Base-by-base conservation (phyloP, 352 stramenopile species). In the Phytophthora fragariaefolia region DNA sequence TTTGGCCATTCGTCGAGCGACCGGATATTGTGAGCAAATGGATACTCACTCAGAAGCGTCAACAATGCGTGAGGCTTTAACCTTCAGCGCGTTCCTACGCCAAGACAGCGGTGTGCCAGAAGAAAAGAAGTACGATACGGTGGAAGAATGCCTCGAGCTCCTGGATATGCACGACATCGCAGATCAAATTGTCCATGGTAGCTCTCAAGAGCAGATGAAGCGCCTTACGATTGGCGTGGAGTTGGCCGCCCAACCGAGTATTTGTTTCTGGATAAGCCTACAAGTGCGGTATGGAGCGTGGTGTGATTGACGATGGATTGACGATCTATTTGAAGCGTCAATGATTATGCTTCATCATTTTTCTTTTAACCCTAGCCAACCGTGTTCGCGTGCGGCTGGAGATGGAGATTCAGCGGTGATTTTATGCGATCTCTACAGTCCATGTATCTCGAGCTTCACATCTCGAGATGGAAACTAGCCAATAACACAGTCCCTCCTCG, bases 21-120 rank as follows among this genome's bases (percentile, higher is more conserved):
- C 69, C 18, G 74, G 71, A 1, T 82, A 82, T 51, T 82, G 74
- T 36, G 70, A 82, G 57, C 91, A 97, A 61, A 93, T 97, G 68
- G 91, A 97, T 62, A 87, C 87, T 27, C 80, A 97, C 26, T 81
- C 86, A n/a, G 76, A 90, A 40, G 95, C 88, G 6, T 76, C 85
- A 2, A 98, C 92, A 9, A 87, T 92, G 26, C 74, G 89, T 15
- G 92, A 98, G 57, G 83, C 88, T 3, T 86, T 98, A 27, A 67
- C 69, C 6, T 97, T 98, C 65, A 92, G 80, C 51, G 90, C 91
- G 4, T 89, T 85, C 50, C 58, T 97, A 36, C 74, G 89, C 42
- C 70, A 78, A 51, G 59, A 70, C 22, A 70, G 56, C 46, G 57
- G 50, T 9, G 34, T 68, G 23, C 60, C 60, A 7, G 60, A 59